These are phyloP conservation scores for Xylariomycetidae sp. DNA, from an alignment of 2,329 filamentous ascomycete genomes.

Conservation along the genomic window DNA sequence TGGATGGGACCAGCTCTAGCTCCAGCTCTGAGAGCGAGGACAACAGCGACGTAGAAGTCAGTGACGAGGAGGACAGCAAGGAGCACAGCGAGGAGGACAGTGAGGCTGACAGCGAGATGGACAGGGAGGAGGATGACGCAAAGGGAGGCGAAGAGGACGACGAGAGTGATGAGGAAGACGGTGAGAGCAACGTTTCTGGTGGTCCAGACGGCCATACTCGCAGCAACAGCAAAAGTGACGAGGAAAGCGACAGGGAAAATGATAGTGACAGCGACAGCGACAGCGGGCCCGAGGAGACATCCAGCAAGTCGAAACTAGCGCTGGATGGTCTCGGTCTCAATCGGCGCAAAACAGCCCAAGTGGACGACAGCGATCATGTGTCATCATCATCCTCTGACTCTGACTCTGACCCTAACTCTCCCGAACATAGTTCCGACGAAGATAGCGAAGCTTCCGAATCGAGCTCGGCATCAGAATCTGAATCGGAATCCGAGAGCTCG, in stretches of 20 bases:
- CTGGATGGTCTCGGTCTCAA: no score
- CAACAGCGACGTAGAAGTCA: slow-evolving; percentile 4
- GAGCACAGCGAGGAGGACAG: not conserved
- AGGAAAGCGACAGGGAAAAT: no score
- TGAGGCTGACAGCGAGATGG: not conserved
- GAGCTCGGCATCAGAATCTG: slow-evolving; percentile 8
- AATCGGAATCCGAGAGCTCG: no score
- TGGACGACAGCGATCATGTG: no score
- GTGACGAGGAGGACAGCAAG: slow-evolving; percentile 10
- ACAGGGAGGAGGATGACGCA: slow-evolving; percentile 7
- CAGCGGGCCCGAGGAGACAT: slow-evolving; percentile 20
- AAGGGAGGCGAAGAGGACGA: slow-evolving; percentile 8
- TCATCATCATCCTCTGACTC: no score
- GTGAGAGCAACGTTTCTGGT: slow-evolving; percentile 8
- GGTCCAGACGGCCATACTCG: no score
- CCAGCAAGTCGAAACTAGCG: no score
- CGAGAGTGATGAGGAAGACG: slow-evolving; percentile 8
- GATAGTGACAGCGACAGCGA: no score
- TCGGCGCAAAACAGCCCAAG: no score
- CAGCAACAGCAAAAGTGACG: slow-evolving; percentile 9
- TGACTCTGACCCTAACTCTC: slow-evolving; percentile 14
- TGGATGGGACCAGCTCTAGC: slow-evolving; percentile 19
- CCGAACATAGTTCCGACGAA: slow-evolving; percentile 12
- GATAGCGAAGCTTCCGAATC: slow-evolving; percentile 11
- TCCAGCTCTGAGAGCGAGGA: slow-evolving; percentile 19